A percentile compares a stretch with the other conserved stretches of the same genome.
Conservation (phyloP, 169 alveolate species). For the Eimeria maxima region DNA sequence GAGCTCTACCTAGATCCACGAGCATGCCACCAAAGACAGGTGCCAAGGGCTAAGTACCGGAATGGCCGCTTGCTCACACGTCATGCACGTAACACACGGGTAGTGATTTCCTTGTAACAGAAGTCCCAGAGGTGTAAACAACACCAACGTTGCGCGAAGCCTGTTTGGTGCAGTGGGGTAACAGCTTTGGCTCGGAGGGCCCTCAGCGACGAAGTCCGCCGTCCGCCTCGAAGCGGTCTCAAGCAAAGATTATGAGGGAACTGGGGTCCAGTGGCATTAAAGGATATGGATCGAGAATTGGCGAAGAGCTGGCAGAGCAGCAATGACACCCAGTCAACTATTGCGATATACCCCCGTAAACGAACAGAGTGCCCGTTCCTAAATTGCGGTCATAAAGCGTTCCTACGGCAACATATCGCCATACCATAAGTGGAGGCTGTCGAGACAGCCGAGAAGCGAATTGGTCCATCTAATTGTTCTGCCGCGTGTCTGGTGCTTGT, state of each 20-base stretch:
- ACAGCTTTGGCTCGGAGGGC: constrained; percentile 17
- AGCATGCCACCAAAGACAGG: neutral
- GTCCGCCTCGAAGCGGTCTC: constrained; percentile 42
- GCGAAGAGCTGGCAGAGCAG: neutral
- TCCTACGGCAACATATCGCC: neutral
- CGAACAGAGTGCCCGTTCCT: neutral
- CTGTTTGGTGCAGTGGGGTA: constrained; percentile 6
- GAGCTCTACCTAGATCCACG: neutral
- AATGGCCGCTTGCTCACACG: neutral
- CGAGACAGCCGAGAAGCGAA: neutral
- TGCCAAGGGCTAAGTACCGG: neutral
- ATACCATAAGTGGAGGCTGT: neutral
- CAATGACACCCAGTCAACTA: neutral
- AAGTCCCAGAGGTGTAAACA: neutral
- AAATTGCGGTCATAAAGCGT: neutral
- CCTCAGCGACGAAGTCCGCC: neutral
- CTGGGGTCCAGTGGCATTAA: neutral
- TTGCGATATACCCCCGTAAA: neutral
- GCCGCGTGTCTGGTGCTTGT: neutral
- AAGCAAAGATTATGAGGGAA: constrained; percentile 3
- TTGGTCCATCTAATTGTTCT: neutral
- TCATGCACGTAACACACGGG: neutral
- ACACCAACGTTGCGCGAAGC: neutral
- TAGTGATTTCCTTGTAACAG: neutral
- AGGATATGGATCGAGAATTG: neutral